Evolutionary conservation across 805 yeast species (phyloP).

Genomic region (Candida namnaoensis): DNA sequence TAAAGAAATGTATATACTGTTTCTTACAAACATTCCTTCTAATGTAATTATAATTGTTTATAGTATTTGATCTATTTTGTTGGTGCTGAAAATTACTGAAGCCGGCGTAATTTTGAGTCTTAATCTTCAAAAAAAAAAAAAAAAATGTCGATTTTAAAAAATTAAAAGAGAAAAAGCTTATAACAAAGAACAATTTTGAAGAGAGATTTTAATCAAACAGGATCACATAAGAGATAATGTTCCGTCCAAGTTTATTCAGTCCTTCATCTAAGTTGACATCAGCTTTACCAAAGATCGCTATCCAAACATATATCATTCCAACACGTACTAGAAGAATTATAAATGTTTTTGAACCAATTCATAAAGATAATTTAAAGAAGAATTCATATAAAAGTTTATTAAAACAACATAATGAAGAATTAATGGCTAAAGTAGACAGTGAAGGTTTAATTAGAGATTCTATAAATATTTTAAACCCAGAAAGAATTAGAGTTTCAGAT

Average conservation of each 20-base stretch:
- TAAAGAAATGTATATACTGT: too few species aligned
- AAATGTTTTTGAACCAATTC: conserved; percentile 29
- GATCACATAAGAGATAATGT: neutral
- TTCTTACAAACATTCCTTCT: too few species aligned
- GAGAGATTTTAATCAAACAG: too few species aligned
- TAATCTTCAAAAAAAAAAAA: too few species aligned
- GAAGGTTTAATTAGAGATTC: conserved; percentile 56
- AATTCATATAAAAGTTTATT: conserved; percentile 27
- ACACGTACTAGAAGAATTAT: neutral
- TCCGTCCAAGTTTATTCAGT: neutral
- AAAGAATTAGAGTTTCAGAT: conserved; percentile 70
- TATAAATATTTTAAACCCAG: conserved; percentile 35
- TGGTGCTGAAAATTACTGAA: too few species aligned
- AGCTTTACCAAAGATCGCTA: neutral
- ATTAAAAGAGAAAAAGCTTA: too few species aligned
- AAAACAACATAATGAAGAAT: conserved; percentile 38
- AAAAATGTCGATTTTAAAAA: too few species aligned
- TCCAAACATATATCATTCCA: neutral
- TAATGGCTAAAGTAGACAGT: conserved; percentile 58
- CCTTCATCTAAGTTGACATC: neutral
- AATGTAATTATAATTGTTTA: too few species aligned
- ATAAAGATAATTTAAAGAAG: conserved; percentile 8
- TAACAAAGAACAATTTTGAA: too few species aligned
- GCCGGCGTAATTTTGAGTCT: too few species aligned
- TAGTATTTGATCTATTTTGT: too few species aligned